phyloP scores from a whole-genome alignment of 1,284 basidiomycete genomes.

The Ganoderma lingzhi region DNA sequence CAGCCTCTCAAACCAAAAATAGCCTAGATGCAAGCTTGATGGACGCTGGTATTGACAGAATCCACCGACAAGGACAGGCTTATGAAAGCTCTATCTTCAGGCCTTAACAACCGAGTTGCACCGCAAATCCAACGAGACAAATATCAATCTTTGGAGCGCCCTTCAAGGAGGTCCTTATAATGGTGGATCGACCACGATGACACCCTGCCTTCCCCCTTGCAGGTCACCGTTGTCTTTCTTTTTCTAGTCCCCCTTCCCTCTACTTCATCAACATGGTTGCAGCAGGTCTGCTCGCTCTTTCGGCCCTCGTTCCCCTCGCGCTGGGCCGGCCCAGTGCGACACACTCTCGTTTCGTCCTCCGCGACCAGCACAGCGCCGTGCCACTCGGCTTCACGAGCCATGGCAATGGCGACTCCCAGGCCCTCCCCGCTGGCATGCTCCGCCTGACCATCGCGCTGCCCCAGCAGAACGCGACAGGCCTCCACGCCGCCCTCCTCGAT shows the following conservation, averaged over 20 bases:
- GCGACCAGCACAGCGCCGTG: slow-evolving; percentile 22
- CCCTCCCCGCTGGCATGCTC: slow-evolving; percentile 26
- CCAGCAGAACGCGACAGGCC: slow-evolving; percentile 33
- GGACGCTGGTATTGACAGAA: background rate
- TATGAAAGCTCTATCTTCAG: slow-evolving; percentile 11
- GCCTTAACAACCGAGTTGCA: slow-evolving; percentile 15
- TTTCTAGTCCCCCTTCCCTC: slow-evolving; percentile 15
- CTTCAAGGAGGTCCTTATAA: slow-evolving; percentile 8
- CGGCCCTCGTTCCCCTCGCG: slow-evolving; percentile 31
- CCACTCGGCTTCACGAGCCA: slow-evolving; percentile 30
- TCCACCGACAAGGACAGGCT: background rate
- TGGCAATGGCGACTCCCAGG: slow-evolving; percentile 9
- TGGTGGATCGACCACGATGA: background rate
- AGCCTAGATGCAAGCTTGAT: slow-evolving; percentile 7
- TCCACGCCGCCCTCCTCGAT: slow-evolving; percentile 33
- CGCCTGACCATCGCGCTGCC: slow-evolving; percentile 37
- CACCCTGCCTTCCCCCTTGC: slow-evolving; percentile 14
- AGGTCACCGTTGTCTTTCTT: slow-evolving; percentile 27
- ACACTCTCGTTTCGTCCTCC: slow-evolving; percentile 28
- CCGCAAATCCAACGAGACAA: background rate
- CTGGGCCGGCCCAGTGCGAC: slow-evolving; percentile 35
- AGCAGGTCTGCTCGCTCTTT: slow-evolving; percentile 34
- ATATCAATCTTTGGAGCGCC: slow-evolving; percentile 11
- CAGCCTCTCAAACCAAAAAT: slow-evolving; percentile 2
- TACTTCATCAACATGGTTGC: slow-evolving; percentile 36